phyloP scores from a whole-genome alignment of 2,329 filamentous ascomycete genomes.

The Chaetomium sp. region DNA sequence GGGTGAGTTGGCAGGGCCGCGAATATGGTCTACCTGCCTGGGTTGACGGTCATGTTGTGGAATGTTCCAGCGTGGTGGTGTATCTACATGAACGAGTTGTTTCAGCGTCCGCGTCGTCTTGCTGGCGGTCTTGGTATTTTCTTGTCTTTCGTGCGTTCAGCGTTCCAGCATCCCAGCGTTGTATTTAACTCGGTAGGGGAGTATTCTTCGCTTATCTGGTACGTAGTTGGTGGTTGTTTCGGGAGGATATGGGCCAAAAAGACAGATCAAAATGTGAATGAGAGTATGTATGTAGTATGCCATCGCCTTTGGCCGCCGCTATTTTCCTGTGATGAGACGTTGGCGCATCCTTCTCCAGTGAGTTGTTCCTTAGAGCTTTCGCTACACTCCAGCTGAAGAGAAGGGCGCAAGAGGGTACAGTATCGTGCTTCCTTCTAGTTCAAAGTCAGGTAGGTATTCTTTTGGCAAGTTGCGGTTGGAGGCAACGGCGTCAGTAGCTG shows the following conservation, averaged over 20 bases:
- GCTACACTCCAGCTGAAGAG: no score
- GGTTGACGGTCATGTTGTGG: background rate
- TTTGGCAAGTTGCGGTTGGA: no score
- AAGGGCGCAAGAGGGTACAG: no score
- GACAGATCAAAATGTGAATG: conserved; percentile 7
- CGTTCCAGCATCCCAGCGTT: background rate
- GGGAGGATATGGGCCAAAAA: background rate
- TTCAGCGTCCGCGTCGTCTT: background rate
- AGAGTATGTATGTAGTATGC: background rate
- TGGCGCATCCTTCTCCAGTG: no score
- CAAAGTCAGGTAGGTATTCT: no score
- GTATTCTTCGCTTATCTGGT: background rate
- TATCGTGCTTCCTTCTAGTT: no score
- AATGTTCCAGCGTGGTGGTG: background rate
- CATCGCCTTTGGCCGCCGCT: no score
- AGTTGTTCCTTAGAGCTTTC: no score
- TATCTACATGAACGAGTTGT: background rate
- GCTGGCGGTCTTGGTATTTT: background rate
- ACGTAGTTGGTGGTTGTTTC: background rate
- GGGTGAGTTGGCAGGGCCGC: background rate
- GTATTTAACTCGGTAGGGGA: background rate
- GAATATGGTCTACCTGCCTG: background rate
- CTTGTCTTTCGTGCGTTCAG: background rate
- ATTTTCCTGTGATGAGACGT: background rate
- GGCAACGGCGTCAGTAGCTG: no score